A percentile compares a stretch with the other conserved stretches of the same genome.
These are phyloP conservation scores for Tubosaeta brunneosetosa DNA, from an alignment of 768 basidiomycete species.

Conservation along the genomic window DNA sequence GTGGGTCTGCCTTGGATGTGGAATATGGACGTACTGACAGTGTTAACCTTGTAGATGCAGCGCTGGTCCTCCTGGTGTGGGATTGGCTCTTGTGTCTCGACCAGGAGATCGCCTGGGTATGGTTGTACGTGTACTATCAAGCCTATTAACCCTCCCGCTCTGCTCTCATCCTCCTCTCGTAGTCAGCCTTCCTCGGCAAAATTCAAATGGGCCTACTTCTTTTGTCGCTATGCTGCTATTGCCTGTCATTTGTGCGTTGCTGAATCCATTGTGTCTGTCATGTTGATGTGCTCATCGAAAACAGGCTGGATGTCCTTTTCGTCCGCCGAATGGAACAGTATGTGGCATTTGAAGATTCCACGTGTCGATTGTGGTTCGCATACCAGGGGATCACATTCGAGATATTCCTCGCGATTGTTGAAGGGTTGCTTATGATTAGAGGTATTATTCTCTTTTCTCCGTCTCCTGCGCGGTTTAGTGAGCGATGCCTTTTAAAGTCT, in stretches of 20 bases:
- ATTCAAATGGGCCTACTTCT: slow-evolving; percentile 8
- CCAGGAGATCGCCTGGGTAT: slow-evolving; percentile 7
- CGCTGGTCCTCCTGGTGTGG: slow-evolving; percentile 2
- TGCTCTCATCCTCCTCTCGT: not conserved
- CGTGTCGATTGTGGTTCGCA: slow-evolving; percentile 7
- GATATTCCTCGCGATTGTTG: slow-evolving; percentile 7
- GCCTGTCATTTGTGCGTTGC: slow-evolving; percentile 7
- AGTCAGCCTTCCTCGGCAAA: not conserved
- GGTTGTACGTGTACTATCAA: not conserved
- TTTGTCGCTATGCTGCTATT: slow-evolving; percentile 8
- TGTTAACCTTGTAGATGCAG: not conserved
- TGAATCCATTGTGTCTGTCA: not conserved
- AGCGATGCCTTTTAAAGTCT: not conserved
- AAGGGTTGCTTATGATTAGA: slow-evolving; percentile 9
- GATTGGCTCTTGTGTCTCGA: slow-evolving; percentile 11
- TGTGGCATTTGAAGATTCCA: not conserved
- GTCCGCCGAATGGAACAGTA: slow-evolving; percentile 4
- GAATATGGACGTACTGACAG: not conserved
- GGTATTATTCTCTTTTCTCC: not conserved
- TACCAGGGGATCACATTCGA: slow-evolving; percentile 6
- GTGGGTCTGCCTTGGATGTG: not conserved
- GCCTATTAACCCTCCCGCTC: not conserved
- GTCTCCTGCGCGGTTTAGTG: not conserved
- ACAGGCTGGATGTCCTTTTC: slow-evolving; percentile 2
- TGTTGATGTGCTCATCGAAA: no score